Percentiles rank a stretch among this genome's conserved stretches.
Evolutionary conservation across 2,329 filamentous ascomycete species (phyloP).

Genomic region (Neurospora crassa): DNA sequence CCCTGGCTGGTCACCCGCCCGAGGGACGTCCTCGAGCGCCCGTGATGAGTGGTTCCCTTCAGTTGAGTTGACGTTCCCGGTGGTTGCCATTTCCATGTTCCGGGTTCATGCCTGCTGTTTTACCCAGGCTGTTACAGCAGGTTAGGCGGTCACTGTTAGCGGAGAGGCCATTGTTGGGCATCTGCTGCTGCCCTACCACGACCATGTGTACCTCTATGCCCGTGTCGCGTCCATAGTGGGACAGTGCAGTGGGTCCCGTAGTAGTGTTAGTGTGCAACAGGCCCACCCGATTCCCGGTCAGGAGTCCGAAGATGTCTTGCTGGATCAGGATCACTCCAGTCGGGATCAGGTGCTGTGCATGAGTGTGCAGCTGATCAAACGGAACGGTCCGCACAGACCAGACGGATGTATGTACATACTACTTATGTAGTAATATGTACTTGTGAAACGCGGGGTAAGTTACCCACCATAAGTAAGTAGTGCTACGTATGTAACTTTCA

Average conservation of each 20-base stretch:
- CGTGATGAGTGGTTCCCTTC: background rate
- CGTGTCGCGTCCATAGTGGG: background rate
- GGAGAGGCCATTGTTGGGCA: background rate
- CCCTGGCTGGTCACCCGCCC: background rate
- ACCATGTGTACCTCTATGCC: too few species aligned
- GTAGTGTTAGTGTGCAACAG: background rate
- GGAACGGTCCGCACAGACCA: background rate
- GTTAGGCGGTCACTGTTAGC: background rate
- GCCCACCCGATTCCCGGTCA: background rate
- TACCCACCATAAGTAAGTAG: background rate
- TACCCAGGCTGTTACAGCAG: background rate
- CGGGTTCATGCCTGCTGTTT: background rate
- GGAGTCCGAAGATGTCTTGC: background rate
- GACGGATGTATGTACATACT: background rate
- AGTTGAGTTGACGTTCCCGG: background rate
- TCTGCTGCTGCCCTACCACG: background rate
- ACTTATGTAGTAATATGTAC: too few species aligned
- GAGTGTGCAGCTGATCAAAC: background rate
- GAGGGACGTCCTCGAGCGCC: too few species aligned
- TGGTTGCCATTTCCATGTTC: background rate
- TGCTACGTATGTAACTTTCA: background rate
- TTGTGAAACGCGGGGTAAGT: background rate
- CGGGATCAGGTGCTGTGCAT: background rate
- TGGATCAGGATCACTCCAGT: background rate
- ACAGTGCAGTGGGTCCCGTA: background rate